These are phyloP conservation scores for Ceratocystis diversiconidia DNA, from an alignment of 2,329 filamentous ascomycete species.

Conservation along the genomic window DNA sequence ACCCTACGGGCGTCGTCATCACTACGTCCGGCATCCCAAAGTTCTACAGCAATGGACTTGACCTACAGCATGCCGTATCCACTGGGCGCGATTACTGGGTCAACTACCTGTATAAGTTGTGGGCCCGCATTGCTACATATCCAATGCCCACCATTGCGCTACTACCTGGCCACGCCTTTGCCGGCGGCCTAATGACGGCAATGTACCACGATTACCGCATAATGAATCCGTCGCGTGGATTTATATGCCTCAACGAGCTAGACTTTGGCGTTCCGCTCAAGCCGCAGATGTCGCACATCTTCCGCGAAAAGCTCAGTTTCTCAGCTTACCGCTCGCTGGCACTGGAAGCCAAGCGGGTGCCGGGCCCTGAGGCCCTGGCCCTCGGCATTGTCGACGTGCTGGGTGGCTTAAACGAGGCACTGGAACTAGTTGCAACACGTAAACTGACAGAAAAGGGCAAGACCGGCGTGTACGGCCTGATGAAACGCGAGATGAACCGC, in stretches of 20 bases:
- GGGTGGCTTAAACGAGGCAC: constrained; percentile 48
- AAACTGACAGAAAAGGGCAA: constrained; percentile 47
- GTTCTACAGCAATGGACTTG: constrained; percentile 75
- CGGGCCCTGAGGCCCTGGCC: constrained; percentile 46
- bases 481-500: constrained; percentile 66
- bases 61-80: constrained; percentile 50
- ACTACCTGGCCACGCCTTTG: constrained; percentile 68
- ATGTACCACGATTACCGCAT: constrained; percentile 77
- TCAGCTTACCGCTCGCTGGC: constrained; percentile 48
- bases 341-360: constrained; percentile 58
- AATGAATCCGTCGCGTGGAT: constrained; percentile 57
- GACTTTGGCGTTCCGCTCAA: constrained; percentile 65
- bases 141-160: constrained; percentile 74
- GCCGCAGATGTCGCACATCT: constrained; percentile 59
- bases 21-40: constrained; percentile 63
- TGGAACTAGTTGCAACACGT: constrained; percentile 45
- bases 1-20: constrained; percentile 57
- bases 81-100: constrained; percentile 49
- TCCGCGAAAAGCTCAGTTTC: constrained; percentile 51
- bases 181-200: constrained; percentile 65
- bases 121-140: constrained; percentile 29
- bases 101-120: constrained; percentile 21
- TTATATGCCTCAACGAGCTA: constrained; percentile 66
- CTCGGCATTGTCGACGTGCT: constrained; percentile 54
- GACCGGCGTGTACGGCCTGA: constrained; percentile 50